Base-by-base conservation (phyloP, 139 green algal species). In the Nannochloris sp. region DNA sequence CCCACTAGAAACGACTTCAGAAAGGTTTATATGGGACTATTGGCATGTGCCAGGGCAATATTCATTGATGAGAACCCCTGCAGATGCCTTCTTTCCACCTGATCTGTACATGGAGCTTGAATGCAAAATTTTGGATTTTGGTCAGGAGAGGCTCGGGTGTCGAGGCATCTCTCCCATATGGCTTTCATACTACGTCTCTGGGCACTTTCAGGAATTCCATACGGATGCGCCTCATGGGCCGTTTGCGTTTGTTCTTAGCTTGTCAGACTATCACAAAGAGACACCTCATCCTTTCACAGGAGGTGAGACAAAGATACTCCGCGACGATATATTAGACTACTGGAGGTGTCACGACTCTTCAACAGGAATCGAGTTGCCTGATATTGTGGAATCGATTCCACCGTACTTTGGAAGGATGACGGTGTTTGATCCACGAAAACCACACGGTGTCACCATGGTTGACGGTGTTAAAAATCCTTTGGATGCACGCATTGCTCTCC, bases 211-310 rank as follows among this genome's bases (percentile, higher is more conserved):
- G 74, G 80, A 87, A 67, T 73, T 90, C 34, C 84, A 90, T 58
- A 78, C 75, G 29, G 84, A 90, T 69, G 83, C 79, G 59, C 82
- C 78, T 21, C 85, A 89, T 53, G 83, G 87, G 4, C 87, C 87
- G 14, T 92, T 82, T 66, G 87, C 87, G 5, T 95, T 90, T 69
- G 87, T 95, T 49, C 75, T 91, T 0, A 85, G 72, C 6, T 74
- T 95, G 2, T 92, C 87, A 24, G 57, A 78, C 11, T 89, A 80
- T 74, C 7, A 21, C 2, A 7, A 10, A 53, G 46, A 53, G 46
- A 79, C 85, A 4, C 43, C 59, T 16, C 61, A 81, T 4, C 29
- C 54, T 23, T 91, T 91, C 65, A 70, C 23, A 8, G 81, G 87
- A n/a, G 87, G 87, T 4, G 87, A 92, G 70, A 95, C 87, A 24